These are phyloP conservation scores for Alternaria gansuensis DNA, from an alignment of 2,329 filamentous ascomycete genomes.

Conservation along the genomic window DNA sequence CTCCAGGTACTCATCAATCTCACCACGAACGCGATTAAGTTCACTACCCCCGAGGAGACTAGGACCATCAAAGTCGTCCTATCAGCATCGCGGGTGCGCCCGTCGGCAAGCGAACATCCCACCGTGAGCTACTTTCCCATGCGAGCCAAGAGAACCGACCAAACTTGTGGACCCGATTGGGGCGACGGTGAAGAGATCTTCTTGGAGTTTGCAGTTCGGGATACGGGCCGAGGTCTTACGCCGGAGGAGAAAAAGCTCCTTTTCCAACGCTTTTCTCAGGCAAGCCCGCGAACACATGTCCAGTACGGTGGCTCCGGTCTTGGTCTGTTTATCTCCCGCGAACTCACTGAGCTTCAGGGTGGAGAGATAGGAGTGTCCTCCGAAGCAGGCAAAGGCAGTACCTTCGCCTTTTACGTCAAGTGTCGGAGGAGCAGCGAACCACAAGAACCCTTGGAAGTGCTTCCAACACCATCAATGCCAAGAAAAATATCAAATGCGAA, in stretches of 20 bases:
- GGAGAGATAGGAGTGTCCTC: conserved; percentile 80
- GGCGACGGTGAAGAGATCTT: conserved; percentile 71
- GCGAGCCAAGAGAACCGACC: conserved; percentile 59
- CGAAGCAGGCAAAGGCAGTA: conserved; percentile 72
- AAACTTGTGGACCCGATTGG: conserved; percentile 69
- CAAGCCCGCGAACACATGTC: conserved; percentile 77
- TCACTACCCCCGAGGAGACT: conserved; percentile 71
- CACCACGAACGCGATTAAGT: conserved; percentile 83
- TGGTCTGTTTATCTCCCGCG: conserved; percentile 79
- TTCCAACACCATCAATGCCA: conserved; percentile 36
- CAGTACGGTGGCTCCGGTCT: conserved; percentile 82
- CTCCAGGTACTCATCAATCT: conserved; percentile 79
- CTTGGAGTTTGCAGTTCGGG: conserved; percentile 76
- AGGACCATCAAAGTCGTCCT: conserved; percentile 73
- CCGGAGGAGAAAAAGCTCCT: conserved; percentile 76
- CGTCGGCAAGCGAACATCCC: conserved; percentile 54
- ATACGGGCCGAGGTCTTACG: conserved; percentile 78
- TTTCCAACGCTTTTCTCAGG: conserved; percentile 82
- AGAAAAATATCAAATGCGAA: conserved; percentile 46
- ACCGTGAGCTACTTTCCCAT: conserved; percentile 70
- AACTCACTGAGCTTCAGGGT: conserved; percentile 81
- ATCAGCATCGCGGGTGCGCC: conserved; percentile 67
- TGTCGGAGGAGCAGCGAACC: conserved; percentile 64
- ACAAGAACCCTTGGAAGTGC: conserved; percentile 40
- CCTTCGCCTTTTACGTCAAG: conserved; percentile 79